Conservation (phyloP, 2,329 filamentous ascomycete genomes). For the Xylariaceae sp. region DNA sequence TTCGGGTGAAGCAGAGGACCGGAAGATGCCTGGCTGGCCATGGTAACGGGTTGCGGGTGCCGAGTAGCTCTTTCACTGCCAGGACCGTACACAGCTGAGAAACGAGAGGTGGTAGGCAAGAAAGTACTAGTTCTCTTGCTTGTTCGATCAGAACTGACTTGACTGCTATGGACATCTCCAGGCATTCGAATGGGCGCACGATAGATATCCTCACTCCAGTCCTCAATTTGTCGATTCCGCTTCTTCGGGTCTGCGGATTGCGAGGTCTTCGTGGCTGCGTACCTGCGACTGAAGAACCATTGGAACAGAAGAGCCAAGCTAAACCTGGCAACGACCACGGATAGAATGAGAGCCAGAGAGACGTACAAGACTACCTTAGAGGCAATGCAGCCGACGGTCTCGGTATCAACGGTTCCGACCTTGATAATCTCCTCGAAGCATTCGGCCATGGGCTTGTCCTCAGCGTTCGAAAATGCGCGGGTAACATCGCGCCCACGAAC, state of each 20-base stretch:
- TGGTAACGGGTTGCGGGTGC: slow-evolving; percentile 69
- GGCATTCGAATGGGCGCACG: slow-evolving; percentile 77
- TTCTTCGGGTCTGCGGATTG: slow-evolving; percentile 76
- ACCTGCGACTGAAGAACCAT: slow-evolving; percentile 88
- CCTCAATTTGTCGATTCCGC: slow-evolving; percentile 88
- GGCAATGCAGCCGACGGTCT: slow-evolving; percentile 94
- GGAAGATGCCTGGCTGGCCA: slow-evolving; percentile 81
- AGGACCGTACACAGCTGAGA: slow-evolving; percentile 74
- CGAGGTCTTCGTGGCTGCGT: slow-evolving; percentile 79
- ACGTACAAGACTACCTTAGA: slow-evolving; percentile 96
- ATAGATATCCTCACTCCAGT: slow-evolving; percentile 97
- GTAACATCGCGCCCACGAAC: slow-evolving; percentile 85
- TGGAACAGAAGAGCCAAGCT: slow-evolving; percentile 86
- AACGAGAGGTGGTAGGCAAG: slow-evolving; percentile 87
- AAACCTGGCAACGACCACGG: slow-evolving; percentile 83
- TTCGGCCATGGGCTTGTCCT: slow-evolving; percentile 75
- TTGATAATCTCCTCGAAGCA: slow-evolving; percentile 93
- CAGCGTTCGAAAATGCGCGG: slow-evolving; percentile 71
- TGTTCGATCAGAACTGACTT: slow-evolving; percentile 57
- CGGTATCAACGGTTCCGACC: slow-evolving; percentile 91
- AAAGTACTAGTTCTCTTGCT: slow-evolving; percentile 81
- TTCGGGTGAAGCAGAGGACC: slow-evolving; percentile 66
- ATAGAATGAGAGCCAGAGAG: slow-evolving; percentile 83
- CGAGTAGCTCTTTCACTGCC: slow-evolving; percentile 56
- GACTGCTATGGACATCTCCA: slow-evolving; percentile 65